Conservation (phyloP, 305 asterid species). For the Plantago lanceolata region DNA sequence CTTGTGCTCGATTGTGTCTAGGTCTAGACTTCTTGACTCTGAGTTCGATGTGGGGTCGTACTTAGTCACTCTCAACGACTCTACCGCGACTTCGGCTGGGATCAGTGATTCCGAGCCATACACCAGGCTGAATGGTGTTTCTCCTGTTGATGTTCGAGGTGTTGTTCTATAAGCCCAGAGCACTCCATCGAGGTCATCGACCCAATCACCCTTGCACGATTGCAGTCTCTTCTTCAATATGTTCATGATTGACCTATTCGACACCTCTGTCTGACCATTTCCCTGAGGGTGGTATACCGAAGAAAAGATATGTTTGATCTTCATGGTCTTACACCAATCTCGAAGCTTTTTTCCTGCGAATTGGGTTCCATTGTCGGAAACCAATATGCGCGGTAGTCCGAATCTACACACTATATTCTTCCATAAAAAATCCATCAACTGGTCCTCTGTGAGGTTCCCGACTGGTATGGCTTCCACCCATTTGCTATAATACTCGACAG, state of each 20-base stretch:
- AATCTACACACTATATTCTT: not conserved
- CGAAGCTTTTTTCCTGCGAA: not conserved
- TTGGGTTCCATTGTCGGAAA: not conserved
- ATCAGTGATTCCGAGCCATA: not conserved
- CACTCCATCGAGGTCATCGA: not conserved
- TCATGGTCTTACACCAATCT: no score
- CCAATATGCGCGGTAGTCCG: not conserved
- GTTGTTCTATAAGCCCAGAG: not conserved
- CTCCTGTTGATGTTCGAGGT: no score
- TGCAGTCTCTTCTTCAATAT: no score
- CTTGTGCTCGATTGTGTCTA: no score
- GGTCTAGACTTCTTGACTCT: not conserved
- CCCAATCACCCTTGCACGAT: no score
- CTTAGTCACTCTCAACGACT: not conserved
- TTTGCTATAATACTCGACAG: not conserved
- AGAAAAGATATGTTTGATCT: not conserved
- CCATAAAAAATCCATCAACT: not conserved
- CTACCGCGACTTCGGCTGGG: not conserved
- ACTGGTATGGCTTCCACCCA: not conserved
- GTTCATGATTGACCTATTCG: no score
- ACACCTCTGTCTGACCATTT: not conserved
- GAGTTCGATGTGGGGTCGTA: not conserved
- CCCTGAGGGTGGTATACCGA: not conserved
- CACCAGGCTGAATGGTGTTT: not conserved
- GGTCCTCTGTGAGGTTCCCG: not conserved